These are phyloP conservation scores for Lactarius indigo DNA, from an alignment of 768 basidiomycete species.

Conservation along the genomic window DNA sequence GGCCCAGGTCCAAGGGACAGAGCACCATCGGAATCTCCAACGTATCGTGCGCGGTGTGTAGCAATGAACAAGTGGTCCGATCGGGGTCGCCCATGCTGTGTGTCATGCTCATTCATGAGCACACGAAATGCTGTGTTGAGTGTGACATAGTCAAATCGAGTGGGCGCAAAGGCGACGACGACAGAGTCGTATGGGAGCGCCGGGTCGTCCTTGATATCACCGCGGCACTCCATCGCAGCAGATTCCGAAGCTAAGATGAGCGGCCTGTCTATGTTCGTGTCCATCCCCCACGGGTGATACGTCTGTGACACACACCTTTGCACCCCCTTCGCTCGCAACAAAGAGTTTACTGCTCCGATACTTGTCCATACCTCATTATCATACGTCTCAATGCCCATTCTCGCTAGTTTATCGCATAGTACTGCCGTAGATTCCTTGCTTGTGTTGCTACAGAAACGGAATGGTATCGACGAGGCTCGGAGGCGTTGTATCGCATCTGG, in stretches of 20 bases:
- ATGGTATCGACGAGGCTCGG: conserved; percentile 34
- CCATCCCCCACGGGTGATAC: conserved; percentile 4
- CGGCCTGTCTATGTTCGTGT: conserved; percentile 48
- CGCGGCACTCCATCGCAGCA: conserved; percentile 29
- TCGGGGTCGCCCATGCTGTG: conserved; percentile 11
- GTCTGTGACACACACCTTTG: conserved; percentile 36
- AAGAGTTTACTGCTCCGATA: conserved; percentile 51
- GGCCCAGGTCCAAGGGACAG: conserved; percentile 69
- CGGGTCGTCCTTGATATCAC: conserved; percentile 17
- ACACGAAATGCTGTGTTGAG: conserved; percentile 68
- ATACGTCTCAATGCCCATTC: conserved; percentile 48
- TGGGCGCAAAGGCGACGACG: conserved; percentile 59
- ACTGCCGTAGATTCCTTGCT: conserved; percentile 56
- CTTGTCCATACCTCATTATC: conserved; percentile 57
- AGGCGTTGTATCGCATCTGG: conserved; percentile 41
- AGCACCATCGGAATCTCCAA: conserved; percentile 41
- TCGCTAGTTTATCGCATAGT: conserved; percentile 41
- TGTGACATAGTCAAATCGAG: conserved; percentile 46
- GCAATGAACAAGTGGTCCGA: conserved; percentile 45
- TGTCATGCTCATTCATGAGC: conserved; percentile 36
- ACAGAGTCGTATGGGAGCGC: conserved; percentile 49
- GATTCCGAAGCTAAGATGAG: conserved; percentile 34
- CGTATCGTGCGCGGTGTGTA: conserved; percentile 55
- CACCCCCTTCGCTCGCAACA: conserved; percentile 41
- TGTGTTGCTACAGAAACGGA: conserved; percentile 65